Evolutionary conservation across 2,329 filamentous ascomycete species (phyloP).

Genomic region (Neoascochyta sp.): DNA sequence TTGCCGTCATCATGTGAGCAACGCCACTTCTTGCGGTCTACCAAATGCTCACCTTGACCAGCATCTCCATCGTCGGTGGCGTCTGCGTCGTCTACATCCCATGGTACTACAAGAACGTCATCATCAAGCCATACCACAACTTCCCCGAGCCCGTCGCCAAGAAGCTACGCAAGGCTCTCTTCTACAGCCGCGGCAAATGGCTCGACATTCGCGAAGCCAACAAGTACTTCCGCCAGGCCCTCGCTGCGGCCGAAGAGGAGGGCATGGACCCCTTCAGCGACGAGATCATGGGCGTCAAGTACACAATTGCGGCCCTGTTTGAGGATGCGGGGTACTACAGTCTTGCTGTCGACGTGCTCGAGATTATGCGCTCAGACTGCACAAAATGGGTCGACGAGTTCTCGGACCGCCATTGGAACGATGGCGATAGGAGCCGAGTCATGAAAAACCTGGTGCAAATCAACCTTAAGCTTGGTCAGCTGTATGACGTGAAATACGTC

Average conservation of each 20-base stretch:
- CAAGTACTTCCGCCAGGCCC: slow-evolving; percentile 76
- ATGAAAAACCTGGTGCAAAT: slow-evolving; percentile 72
- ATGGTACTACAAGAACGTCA: slow-evolving; percentile 47
- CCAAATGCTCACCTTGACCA: slow-evolving; percentile 10
- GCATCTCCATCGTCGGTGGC: slow-evolving; percentile 40
- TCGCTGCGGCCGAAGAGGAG: slow-evolving; percentile 67
- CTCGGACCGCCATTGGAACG: slow-evolving; percentile 40
- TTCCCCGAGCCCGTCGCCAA: slow-evolving; percentile 70
- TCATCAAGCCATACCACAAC: slow-evolving; percentile 50
- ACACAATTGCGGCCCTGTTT: slow-evolving; percentile 74
- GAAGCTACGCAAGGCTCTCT: slow-evolving; percentile 77
- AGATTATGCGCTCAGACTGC: slow-evolving; percentile 70
- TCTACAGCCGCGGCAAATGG: slow-evolving; percentile 66
- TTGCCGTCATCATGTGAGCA: slow-evolving; percentile 30
- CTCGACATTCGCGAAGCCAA: slow-evolving; percentile 73
- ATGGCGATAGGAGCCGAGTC: slow-evolving; percentile 58
- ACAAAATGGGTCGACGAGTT: slow-evolving; percentile 48
- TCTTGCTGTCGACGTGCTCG: slow-evolving; percentile 71
- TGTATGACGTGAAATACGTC: slow-evolving; percentile 75
- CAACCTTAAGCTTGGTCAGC: slow-evolving; percentile 76
- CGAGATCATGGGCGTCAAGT: slow-evolving; percentile 83
- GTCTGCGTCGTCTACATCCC: slow-evolving; percentile 43
- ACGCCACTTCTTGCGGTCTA: no score
- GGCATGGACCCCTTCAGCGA: slow-evolving; percentile 86
- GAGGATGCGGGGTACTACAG: slow-evolving; percentile 70